Evolutionary conservation across 371 early-diverging fungal genomes (phyloP).

Genomic region (Dichotomocladium elegans): DNA sequence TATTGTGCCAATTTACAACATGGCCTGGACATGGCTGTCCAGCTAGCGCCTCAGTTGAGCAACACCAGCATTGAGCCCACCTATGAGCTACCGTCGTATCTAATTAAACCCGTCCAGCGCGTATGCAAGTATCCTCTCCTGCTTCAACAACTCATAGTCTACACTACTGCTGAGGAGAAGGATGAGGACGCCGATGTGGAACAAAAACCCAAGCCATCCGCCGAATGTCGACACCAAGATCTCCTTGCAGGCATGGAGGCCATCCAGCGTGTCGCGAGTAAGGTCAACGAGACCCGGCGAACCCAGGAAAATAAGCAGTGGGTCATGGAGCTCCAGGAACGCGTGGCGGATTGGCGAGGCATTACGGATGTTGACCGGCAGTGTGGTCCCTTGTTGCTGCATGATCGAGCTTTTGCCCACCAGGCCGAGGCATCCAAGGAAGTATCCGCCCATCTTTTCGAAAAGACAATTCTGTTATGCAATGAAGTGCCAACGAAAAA

Average conservation of each 20-base stretch:
- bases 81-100: conserved; percentile 81
- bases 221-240: conserved; percentile 63
- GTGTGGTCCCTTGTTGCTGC: conserved; percentile 81
- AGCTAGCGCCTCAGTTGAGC: conserved; percentile 43
- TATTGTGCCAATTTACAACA: conserved; percentile 88
- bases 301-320: conserved; percentile 76
- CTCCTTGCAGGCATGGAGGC: conserved; percentile 71
- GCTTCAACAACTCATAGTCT: conserved; percentile 80
- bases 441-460: conserved; percentile 80
- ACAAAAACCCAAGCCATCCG: conserved; percentile 18
- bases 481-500: conserved; percentile 34
- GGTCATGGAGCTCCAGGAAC: conserved; percentile 71
- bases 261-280: conserved; percentile 81
- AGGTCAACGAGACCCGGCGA: conserved; percentile 90
- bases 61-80: conserved; percentile 69
- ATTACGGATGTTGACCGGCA: conserved; percentile 27
- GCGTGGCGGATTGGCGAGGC: conserved; percentile 47
- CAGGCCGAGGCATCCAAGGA: conserved; percentile 71
- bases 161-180: no score
- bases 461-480: conserved; percentile 83
- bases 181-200: no score
- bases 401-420: conserved; percentile 78
- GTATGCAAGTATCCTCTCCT: conserved; percentile 94
- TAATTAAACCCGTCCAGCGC: conserved; percentile 96
- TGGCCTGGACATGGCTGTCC: conserved; percentile 58